A percentile compares a stretch with the other conserved stretches of the same genome.
phyloP scores from a whole-genome alignment of 805 yeast genomes.

The Ogataea neopini region DNA sequence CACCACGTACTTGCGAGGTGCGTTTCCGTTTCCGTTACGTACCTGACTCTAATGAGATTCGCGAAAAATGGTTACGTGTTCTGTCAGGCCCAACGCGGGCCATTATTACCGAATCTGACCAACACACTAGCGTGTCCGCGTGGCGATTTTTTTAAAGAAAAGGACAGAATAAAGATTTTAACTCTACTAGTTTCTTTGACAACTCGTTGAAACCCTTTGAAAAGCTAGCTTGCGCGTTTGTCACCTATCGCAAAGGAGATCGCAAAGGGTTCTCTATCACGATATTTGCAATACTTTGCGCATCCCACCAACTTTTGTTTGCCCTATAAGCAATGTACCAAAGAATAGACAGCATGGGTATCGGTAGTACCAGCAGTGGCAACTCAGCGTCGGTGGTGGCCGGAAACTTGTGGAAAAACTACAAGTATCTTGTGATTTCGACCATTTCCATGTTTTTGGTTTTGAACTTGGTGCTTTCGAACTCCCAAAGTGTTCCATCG shows the following conservation, averaged over 20 bases:
- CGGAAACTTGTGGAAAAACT: constrained; percentile 23
- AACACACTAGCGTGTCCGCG: background rate
- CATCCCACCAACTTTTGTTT: background rate
- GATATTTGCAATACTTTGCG: background rate
- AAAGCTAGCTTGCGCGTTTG: background rate
- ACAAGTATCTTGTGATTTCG: constrained; percentile 25
- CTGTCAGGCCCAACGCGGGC: background rate
- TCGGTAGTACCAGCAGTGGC: constrained; percentile 8
- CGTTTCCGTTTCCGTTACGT: background rate
- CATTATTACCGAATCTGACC: background rate
- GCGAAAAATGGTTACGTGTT: constrained; percentile 4
- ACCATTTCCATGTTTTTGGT: constrained; percentile 24
- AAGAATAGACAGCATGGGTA: constrained; percentile 20
- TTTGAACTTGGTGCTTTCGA: constrained; percentile 22
- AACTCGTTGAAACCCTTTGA: too few species aligned
- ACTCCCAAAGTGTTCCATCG: constrained; percentile 14
- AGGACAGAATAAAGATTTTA: background rate
- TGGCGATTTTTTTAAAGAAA: constrained; percentile 4
- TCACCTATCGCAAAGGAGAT: background rate
- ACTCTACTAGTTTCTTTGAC: too few species aligned
- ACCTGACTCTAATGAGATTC: background rate
- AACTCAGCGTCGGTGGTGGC: constrained; percentile 8
- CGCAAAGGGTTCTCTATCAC: background rate
- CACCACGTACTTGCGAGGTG: too few species aligned
- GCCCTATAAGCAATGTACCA: constrained; percentile 17